A percentile compares a stretch with the other conserved stretches of the same genome.
Conservation (phyloP, 805 yeast genomes). For the Spathaspora girioi region DNA sequence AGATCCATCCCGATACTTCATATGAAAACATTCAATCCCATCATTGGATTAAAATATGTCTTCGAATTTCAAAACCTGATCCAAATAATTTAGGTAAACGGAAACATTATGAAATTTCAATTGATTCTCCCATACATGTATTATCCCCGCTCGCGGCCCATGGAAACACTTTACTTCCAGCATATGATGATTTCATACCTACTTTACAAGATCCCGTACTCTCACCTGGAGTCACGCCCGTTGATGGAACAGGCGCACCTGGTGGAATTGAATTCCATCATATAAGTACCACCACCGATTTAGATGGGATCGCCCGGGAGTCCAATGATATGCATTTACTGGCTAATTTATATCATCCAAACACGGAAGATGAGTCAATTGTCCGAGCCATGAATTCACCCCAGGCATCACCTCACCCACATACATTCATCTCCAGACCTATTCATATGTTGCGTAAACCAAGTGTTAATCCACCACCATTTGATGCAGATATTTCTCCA, state of each 20-base stretch:
- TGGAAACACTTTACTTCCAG: slow-evolving; percentile 74
- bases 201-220: slow-evolving; percentile 22
- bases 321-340: slow-evolving; percentile 39
- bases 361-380: slow-evolving; percentile 23
- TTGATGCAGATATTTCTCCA: slow-evolving; percentile 29
- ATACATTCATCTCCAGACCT: slow-evolving; percentile 44
- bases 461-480: slow-evolving; percentile 61
- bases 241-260: slow-evolving; percentile 28
- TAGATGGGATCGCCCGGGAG: slow-evolving; percentile 32
- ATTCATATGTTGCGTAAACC: slow-evolving; percentile 53
- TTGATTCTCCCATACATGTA: slow-evolving; percentile 90
- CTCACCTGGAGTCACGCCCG: slow-evolving; percentile 52
- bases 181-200: slow-evolving; percentile 44
- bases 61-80: slow-evolving; percentile 70
- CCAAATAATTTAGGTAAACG: slow-evolving; percentile 54
- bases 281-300: slow-evolving; percentile 19
- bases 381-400: slow-evolving; percentile 50
- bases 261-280: slow-evolving; percentile 21
- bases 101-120: slow-evolving; percentile 90
- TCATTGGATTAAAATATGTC: slow-evolving; percentile 92
- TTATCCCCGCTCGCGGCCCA: slow-evolving; percentile 75
- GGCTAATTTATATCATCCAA: slow-evolving; percentile 54
- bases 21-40: slow-evolving; percentile 77
- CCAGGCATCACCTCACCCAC: slow-evolving; percentile 55
- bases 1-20: slow-evolving; percentile 81